phyloP scores from a whole-genome alignment of 768 basidiomycete species.

The Macrolepiota fuliginosa region DNA sequence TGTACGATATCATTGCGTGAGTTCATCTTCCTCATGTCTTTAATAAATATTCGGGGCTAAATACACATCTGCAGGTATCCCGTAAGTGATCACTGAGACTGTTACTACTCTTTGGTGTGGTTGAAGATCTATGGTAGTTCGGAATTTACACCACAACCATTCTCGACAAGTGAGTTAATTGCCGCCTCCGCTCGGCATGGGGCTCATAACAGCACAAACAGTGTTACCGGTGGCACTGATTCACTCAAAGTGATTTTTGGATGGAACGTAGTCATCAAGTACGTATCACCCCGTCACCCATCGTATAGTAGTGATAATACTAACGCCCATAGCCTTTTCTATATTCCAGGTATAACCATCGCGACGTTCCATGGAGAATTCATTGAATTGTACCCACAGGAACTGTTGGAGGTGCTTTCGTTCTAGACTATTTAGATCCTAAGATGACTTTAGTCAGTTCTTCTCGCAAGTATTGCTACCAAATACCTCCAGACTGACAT shows the following conservation, averaged over 20 bases:
- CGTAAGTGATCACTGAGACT: conserved; percentile 36
- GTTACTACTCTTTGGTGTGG: not conserved
- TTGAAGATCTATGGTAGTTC: conserved; percentile 44
- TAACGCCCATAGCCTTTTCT: conserved; percentile 29
- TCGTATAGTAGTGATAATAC: not conserved
- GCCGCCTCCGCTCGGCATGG: not conserved
- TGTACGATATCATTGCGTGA: conserved; percentile 79
- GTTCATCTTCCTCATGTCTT: conserved; percentile 20
- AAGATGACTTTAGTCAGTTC: conserved; percentile 66
- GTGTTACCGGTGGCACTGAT: conserved; percentile 52
- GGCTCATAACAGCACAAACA: conserved; percentile 20
- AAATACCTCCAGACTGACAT: not conserved
- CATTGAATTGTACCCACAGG: conserved; percentile 49
- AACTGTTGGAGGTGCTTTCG: conserved; percentile 70
- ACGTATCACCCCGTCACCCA: conserved; percentile 19
- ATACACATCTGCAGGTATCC: conserved; percentile 47
- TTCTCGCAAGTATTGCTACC: not conserved
- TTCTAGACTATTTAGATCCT: conserved; percentile 73
- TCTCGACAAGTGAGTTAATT: conserved; percentile 49
- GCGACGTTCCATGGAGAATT: not conserved
- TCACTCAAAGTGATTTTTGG: conserved; percentile 68
- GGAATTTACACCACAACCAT: conserved; percentile 80
- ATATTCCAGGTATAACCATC: conserved; percentile 31
- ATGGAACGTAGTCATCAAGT: conserved; percentile 88
- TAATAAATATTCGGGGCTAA: not conserved